These are phyloP conservation scores for Starmerella apicola DNA, from an alignment of 805 yeast species.

Conservation along the genomic window DNA sequence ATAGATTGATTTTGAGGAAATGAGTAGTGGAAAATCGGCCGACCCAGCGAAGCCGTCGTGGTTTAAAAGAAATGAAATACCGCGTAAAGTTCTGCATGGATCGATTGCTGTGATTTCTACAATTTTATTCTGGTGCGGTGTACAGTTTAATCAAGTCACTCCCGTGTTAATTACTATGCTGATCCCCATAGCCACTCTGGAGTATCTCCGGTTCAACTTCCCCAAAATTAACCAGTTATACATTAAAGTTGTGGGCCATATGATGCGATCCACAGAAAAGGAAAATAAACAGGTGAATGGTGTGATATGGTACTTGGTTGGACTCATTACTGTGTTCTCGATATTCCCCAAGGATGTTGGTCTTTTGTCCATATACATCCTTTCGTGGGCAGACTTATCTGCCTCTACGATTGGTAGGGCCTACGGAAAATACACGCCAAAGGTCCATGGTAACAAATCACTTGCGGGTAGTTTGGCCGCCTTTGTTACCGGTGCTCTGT, in stretches of 20 bases:
- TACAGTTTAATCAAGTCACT: constrained; percentile 44
- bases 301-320: constrained; percentile 74
- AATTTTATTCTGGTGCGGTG: constrained; percentile 54
- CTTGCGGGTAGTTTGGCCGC: constrained; percentile 89
- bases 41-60: constrained; percentile 25
- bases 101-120: constrained; percentile 77
- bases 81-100: constrained; percentile 78
- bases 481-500: constrained; percentile 52
- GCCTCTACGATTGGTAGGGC: constrained; percentile 88
- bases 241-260: constrained; percentile 56
- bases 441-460: constrained; percentile 60
- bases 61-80: constrained; percentile 71
- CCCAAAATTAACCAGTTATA: constrained; percentile 53
- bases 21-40: no score
- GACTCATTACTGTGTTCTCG: constrained; percentile 57
- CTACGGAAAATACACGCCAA: constrained; percentile 74
- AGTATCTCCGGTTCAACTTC: constrained; percentile 51
- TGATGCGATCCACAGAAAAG: constrained; percentile 77
- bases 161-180: constrained; percentile 48
- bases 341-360: constrained; percentile 70
- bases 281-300: constrained; percentile 54
- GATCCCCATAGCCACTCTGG: constrained; percentile 45
- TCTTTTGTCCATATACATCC: constrained; percentile 58
- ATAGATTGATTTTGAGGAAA: no score
- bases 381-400: constrained; percentile 96